Evolutionary conservation across 2,329 filamentous ascomycete species (phyloP).

Genomic region (Fusarium dimerum): DNA sequence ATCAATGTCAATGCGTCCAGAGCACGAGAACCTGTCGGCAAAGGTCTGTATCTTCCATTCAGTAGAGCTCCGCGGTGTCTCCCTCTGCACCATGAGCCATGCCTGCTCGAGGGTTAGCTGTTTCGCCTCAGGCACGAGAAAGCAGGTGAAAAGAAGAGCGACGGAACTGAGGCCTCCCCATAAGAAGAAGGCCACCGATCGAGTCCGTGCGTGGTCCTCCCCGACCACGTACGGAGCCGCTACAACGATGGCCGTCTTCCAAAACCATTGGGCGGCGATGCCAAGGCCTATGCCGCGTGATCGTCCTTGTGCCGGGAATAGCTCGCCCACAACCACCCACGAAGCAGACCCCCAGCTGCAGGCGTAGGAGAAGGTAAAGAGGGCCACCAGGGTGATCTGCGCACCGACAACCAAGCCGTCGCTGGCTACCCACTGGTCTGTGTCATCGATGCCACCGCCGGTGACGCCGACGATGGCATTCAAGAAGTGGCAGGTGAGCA

Average conservation of each 20-base stretch:
- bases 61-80: not conserved
- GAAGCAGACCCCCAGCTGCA: not conserved
- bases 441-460: not conserved
- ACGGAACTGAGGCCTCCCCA: not conserved
- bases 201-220: not conserved
- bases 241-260: not conserved
- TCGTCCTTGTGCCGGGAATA: not conserved
- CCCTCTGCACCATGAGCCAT: not conserved
- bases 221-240: not conserved
- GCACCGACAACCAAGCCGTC: not conserved
- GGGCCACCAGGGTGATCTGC: not conserved
- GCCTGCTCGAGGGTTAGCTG: not conserved
- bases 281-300: not conserved
- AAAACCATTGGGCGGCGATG: not conserved
- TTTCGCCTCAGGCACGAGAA: not conserved
- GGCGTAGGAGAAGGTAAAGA: not conserved
- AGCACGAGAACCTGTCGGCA: not conserved
- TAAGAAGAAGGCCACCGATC: not conserved
- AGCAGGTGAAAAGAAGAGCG: not conserved
- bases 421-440: not conserved
- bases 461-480: not conserved
- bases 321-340: not conserved
- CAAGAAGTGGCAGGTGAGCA: not conserved
- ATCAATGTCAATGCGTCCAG: not conserved
- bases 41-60: not conserved